Evolutionary conservation across 306 rosid species (phyloP).

Genomic region (Pachyrhizus erosus): DNA sequence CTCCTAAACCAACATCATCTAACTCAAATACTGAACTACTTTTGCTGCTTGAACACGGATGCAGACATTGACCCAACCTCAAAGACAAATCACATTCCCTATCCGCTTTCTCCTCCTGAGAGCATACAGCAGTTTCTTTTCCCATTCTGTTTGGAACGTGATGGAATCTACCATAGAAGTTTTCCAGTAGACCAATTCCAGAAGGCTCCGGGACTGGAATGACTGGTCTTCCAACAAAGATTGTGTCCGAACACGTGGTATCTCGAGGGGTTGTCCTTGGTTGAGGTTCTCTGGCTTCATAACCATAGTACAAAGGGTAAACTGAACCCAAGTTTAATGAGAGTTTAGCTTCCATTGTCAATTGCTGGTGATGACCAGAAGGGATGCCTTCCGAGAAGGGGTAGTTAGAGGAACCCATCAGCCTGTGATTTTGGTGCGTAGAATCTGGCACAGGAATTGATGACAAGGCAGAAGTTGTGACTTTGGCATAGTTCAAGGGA

Average conservation of each 20-base stretch:
- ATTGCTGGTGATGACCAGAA: constrained; percentile 54
- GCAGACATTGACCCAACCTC: constrained; percentile 73
- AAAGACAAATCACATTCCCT: constrained; percentile 80
- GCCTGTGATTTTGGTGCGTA: constrained; percentile 49
- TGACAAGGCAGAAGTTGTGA: constrained; percentile 47
- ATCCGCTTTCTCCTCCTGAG: constrained; percentile 54
- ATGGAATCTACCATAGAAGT: constrained; percentile 50
- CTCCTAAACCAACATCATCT: constrained; percentile 62
- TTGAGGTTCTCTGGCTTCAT: constrained; percentile 55
- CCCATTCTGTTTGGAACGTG: constrained; percentile 46
- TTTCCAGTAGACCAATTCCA: constrained; percentile 49
- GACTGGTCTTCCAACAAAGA: constrained; percentile 80
- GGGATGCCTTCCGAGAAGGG: constrained; percentile 60
- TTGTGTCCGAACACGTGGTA: constrained; percentile 51
- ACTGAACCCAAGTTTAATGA: constrained; percentile 71
- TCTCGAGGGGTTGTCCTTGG: constrained; percentile 47
- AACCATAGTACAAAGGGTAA: constrained; percentile 83
- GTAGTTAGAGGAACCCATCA: constrained; percentile 52
- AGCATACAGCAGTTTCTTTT: constrained; percentile 47
- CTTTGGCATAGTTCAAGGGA: constrained; percentile 55
- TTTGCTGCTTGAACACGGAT: constrained; percentile 55
- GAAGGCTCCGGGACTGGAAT: constrained; percentile 62
- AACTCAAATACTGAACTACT: constrained; percentile 55
- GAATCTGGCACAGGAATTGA: constrained; percentile 58
- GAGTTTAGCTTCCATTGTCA: constrained; percentile 55